phyloP scores from a whole-genome alignment of 768 basidiomycete genomes.

The Arthromyces matolae region DNA sequence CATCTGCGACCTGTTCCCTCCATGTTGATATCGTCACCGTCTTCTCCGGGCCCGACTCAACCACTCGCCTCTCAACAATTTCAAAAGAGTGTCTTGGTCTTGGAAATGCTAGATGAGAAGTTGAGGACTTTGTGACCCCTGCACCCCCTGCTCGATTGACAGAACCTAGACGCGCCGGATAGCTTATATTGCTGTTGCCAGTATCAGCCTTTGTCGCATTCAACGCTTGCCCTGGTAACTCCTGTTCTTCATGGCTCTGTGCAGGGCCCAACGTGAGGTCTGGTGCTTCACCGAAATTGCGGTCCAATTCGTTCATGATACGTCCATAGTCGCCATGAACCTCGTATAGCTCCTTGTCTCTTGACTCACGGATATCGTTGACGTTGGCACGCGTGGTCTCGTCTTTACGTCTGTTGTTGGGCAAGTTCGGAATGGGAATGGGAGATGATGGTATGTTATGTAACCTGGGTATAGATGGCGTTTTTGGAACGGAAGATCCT shows the following conservation, averaged over 20 bases:
- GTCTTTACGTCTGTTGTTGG: background rate
- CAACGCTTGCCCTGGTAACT: slow-evolving; percentile 14
- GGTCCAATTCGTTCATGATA: slow-evolving; percentile 30
- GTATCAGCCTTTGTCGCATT: slow-evolving; percentile 11
- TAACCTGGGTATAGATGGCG: too few species aligned
- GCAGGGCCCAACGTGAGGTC: slow-evolving; percentile 21
- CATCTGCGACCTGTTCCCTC: slow-evolving; percentile 50
- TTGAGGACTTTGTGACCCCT: too few species aligned
- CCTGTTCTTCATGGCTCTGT: slow-evolving; percentile 9
- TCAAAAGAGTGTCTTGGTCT: slow-evolving; percentile 38
- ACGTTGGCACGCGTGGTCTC: background rate
- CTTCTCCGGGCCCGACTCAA: slow-evolving; percentile 47
- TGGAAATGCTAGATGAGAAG: too few species aligned
- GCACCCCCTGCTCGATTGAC: background rate
- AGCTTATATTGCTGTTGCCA: slow-evolving; percentile 21
- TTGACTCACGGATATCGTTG: background rate
- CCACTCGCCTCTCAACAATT: slow-evolving; percentile 36
- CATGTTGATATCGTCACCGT: slow-evolving; percentile 55
- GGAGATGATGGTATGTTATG: background rate
- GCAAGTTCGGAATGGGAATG: background rate
- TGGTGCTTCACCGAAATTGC: slow-evolving; percentile 23
- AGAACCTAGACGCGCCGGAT: slow-evolving; percentile 20
- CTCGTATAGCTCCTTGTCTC: slow-evolving; percentile 17
- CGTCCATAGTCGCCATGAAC: slow-evolving; percentile 32
- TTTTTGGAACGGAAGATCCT: background rate